Evolutionary conservation across 2,329 filamentous ascomycete genomes (phyloP), one percentile per base, ranked within the genome.

Genomic region (Colletotrichum shisoi): DNA sequence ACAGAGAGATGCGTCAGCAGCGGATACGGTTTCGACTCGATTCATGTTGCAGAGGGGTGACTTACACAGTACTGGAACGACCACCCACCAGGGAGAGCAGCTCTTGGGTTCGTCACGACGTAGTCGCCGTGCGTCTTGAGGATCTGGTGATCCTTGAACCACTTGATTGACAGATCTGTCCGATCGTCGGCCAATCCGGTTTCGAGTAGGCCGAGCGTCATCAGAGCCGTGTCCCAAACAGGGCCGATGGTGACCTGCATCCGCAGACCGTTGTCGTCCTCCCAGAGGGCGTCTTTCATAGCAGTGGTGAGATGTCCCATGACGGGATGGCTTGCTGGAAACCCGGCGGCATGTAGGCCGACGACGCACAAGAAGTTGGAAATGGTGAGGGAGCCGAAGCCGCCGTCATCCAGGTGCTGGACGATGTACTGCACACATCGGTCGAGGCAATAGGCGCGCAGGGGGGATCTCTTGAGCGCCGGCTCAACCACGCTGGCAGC

Each of bases 121-220:
- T 63, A 63, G 52, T 63, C 61, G 44, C 61, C 61, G n/a, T 57
- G 61, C 3, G 45, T 51, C 34, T 49, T 51, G 17, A 63, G 45
- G 17, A 63, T 63, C 37, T 63, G 61, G 21, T 57, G 52, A 3
- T 57, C 52, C 24, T 57, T 63, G 45, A 63, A 63, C 61, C 61
- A 63, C 24, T 63, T 51, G 17, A 63, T 42, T 6, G 61, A 44
- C 9, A 42, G 17, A 0, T 63, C 61, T 4, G 52, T 44, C 0
- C 61, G 42, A 7, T 51, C 45, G 15, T 63, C 53, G 19, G 52
- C 61, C 7, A 57, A 12, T 3, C 61, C 61, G 11, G 52, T 57
- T 21, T 63, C 61, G 0, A 57, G 37, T 3, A 63, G 24, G 3
- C 61, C 61, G 8, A 63, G 37, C 3, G 53, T 51, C 52, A 63